Conservation (phyloP, 306 rosid genomes). For the Crotalaria pallida region DNA sequence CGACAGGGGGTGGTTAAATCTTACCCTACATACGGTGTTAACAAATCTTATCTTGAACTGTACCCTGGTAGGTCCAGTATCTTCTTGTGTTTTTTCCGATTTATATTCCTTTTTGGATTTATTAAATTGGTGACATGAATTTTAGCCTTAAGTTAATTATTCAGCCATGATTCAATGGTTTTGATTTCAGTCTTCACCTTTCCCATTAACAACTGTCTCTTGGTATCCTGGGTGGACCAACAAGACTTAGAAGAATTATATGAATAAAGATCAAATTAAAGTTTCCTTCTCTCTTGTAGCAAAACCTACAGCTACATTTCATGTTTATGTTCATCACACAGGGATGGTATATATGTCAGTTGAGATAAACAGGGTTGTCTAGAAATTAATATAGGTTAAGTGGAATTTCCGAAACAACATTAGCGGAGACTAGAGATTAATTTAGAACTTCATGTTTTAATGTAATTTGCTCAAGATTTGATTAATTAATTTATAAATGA, state of each 20-base stretch:
- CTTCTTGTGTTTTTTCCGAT: background rate
- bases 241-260: background rate
- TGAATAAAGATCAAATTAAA: background rate
- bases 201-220: background rate
- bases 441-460: background rate
- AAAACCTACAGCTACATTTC: background rate
- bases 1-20: conserved; percentile 30
- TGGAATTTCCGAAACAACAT: background rate
- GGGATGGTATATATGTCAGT: background rate
- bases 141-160: background rate
- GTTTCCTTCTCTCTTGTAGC: background rate
- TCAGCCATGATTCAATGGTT: background rate
- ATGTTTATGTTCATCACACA: background rate
- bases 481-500: background rate
- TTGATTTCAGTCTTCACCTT: background rate
- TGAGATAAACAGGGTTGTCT: background rate
- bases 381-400: background rate
- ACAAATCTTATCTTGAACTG: conserved; percentile 45
- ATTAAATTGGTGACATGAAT: background rate
- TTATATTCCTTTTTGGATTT: background rate
- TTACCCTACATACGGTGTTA: conserved; percentile 4
- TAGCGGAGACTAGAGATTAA: background rate
- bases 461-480: background rate
- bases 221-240: background rate
- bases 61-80: conserved; percentile 48